These are phyloP conservation scores for Casuarina cunninghamiana DNA, from an alignment of 306 rosid species.

Conservation along the genomic window DNA sequence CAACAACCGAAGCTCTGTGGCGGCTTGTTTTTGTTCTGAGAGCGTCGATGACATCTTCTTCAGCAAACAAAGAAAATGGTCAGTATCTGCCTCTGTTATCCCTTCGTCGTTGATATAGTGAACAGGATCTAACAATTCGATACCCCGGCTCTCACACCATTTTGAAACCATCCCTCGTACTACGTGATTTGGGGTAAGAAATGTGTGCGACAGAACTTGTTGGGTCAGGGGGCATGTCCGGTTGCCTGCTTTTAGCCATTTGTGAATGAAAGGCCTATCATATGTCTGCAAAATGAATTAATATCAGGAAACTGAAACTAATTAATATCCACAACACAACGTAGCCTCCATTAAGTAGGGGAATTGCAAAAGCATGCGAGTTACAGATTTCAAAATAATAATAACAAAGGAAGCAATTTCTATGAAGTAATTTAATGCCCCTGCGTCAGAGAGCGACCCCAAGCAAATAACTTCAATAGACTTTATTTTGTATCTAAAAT, in stretches of 20 bases:
- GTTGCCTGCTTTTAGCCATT: slow-evolving; percentile 79
- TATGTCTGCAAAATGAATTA: slow-evolving; percentile 59
- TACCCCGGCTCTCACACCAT: slow-evolving; percentile 67
- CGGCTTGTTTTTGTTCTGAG: slow-evolving; percentile 72
- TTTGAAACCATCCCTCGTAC: slow-evolving; percentile 69
- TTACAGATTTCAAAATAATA: not conserved
- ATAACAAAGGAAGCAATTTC: slow-evolving; percentile 2
- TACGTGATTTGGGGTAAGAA: slow-evolving; percentile 75
- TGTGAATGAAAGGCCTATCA: slow-evolving; percentile 74
- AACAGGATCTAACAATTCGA: slow-evolving; percentile 55
- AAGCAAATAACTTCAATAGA: slow-evolving; percentile 41
- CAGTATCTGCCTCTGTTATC: slow-evolving; percentile 55
- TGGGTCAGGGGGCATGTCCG: slow-evolving; percentile 77
- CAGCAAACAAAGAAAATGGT: slow-evolving; percentile 56
- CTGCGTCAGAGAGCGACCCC: slow-evolving; percentile 9
- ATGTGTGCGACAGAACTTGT: slow-evolving; percentile 75
- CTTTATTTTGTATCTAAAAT: slow-evolving; percentile 7
- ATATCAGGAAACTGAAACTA: slow-evolving; percentile 16
- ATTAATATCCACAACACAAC: slow-evolving; percentile 8
- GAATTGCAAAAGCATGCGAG: not conserved
- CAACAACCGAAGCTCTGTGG: slow-evolving; percentile 78
- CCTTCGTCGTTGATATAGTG: slow-evolving; percentile 50
- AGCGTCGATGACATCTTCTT: slow-evolving; percentile 67
- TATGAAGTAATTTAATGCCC: not conserved
- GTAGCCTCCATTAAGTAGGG: not conserved